phyloP scores from a whole-genome alignment of 164 flowering plant species.

The Macadamia tetraphylla region DNA sequence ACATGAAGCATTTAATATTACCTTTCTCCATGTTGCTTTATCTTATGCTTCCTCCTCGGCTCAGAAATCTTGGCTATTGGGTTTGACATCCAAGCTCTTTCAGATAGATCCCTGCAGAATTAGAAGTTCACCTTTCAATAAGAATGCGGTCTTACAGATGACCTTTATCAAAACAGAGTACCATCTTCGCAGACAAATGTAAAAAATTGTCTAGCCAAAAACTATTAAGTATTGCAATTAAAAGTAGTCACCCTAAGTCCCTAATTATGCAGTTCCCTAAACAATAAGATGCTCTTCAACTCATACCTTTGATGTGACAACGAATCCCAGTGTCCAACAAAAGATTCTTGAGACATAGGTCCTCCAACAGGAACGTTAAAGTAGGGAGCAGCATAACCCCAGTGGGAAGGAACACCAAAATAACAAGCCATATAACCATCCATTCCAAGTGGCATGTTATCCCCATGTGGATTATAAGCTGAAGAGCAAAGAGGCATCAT shows the following conservation, averaged over 20 bases:
- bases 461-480: slow-evolving; percentile 64
- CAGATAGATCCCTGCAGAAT: slow-evolving; percentile 60
- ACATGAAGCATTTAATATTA: too few species aligned
- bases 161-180: not conserved
- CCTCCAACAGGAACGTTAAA: slow-evolving; percentile 57
- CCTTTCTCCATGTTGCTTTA: too few species aligned
- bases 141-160: not conserved
- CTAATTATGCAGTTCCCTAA: not conserved
- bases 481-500: slow-evolving; percentile 66
- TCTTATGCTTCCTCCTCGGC: too few species aligned
- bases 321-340: slow-evolving; percentile 36
- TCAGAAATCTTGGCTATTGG: slow-evolving; percentile 8
- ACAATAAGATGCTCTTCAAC: not conserved
- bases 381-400: slow-evolving; percentile 58
- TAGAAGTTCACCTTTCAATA: not conserved
- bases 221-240: not conserved
- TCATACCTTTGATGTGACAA: slow-evolving; percentile 51
- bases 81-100: slow-evolving; percentile 51
- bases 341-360: slow-evolving; percentile 64
- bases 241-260: too few species aligned
- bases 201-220: not conserved
- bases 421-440: slow-evolving; percentile 54
- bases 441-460: slow-evolving; percentile 70
- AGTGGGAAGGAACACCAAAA: slow-evolving; percentile 56
- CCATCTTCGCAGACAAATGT: not conserved